phyloP scores from a whole-genome alignment of 306 rosid species.

The Begonia masoniana region DNA sequence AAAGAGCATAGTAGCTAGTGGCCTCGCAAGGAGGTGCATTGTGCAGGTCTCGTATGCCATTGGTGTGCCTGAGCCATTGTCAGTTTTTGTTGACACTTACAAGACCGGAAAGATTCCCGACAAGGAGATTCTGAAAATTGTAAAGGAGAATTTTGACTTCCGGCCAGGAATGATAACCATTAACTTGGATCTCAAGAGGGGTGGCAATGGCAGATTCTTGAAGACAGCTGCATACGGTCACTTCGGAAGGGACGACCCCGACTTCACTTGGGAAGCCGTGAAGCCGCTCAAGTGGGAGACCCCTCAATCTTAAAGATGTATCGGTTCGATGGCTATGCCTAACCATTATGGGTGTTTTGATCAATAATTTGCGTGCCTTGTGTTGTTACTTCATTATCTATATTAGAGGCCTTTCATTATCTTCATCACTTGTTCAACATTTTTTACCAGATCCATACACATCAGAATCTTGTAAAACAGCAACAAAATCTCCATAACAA shows the following conservation, averaged over 20 bases:
- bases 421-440: too few species aligned
- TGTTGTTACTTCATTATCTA: not conserved
- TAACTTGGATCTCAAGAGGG: constrained; percentile 58
- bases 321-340: not conserved
- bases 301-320: constrained; percentile 31
- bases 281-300: constrained; percentile 64
- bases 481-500: too few species aligned
- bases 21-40: constrained; percentile 48
- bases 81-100: constrained; percentile 41
- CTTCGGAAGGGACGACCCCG: constrained; percentile 58
- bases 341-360: constrained; percentile 10
- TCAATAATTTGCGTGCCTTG: constrained; percentile 32
- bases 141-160: constrained; percentile 54
- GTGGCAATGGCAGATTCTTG: constrained; percentile 44
- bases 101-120: constrained; percentile 55
- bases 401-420: not conserved
- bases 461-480: too few species aligned
- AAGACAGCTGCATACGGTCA: constrained; percentile 70
- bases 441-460: too few species aligned
- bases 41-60: constrained; percentile 63
- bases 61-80: constrained; percentile 63
- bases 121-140: constrained; percentile 45
- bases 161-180: constrained; percentile 66
- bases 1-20: constrained; percentile 50
- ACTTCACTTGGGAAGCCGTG: constrained; percentile 63